Conservation (phyloP, 192 early-diverging fungal genomes). For the Allomyces javanicus region DNA sequence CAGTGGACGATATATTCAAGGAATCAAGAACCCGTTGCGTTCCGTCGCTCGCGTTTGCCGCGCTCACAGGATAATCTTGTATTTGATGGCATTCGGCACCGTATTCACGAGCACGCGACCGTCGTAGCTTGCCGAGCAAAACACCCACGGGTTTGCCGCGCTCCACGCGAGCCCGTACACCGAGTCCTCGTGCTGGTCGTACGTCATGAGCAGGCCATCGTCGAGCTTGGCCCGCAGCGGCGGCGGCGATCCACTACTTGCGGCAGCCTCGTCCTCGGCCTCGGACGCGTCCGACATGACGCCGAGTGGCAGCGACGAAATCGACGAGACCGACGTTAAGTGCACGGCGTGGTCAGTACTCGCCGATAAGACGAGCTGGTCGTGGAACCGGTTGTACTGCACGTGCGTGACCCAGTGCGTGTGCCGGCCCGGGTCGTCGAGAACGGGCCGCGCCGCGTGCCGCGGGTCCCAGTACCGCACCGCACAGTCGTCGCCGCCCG, state of each 20-base stretch:
- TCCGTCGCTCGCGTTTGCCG: too few species aligned
- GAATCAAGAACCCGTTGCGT: too few species aligned
- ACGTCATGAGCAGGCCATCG: slow-evolving; percentile 72
- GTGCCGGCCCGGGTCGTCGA: slow-evolving; percentile 28
- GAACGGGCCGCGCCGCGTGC: slow-evolving; percentile 25
- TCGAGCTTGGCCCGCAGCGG: slow-evolving; percentile 9
- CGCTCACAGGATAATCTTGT: slow-evolving; percentile 41
- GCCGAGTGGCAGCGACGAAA: slow-evolving; percentile 35
- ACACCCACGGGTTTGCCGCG: slow-evolving; percentile 75
- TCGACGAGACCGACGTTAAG: slow-evolving; percentile 63
- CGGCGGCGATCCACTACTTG: slow-evolving; percentile 4
- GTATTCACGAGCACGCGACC: slow-evolving; percentile 81
- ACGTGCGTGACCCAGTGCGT: slow-evolving; percentile 54
- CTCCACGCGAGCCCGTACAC: slow-evolving; percentile 87
- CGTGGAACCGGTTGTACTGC: slow-evolving; percentile 71
- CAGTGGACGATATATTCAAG: too few species aligned
- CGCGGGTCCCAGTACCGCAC: slow-evolving; percentile 81
- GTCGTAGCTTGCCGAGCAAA: slow-evolving; percentile 82
- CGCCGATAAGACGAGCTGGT: slow-evolving; percentile 73
- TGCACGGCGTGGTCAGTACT: slow-evolving; percentile 75
- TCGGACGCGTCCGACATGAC: not conserved
- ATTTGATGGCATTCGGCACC: slow-evolving; percentile 70
- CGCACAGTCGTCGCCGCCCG: slow-evolving; percentile 68
- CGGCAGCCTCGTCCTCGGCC: slow-evolving; percentile 13
- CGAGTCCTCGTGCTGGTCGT: slow-evolving; percentile 85